Evolutionary conservation across 1,139 yeast species (phyloP), one percentile per base, ranked within the genome.

Genomic region (Nadsonia starkeyi-henricii): DNA sequence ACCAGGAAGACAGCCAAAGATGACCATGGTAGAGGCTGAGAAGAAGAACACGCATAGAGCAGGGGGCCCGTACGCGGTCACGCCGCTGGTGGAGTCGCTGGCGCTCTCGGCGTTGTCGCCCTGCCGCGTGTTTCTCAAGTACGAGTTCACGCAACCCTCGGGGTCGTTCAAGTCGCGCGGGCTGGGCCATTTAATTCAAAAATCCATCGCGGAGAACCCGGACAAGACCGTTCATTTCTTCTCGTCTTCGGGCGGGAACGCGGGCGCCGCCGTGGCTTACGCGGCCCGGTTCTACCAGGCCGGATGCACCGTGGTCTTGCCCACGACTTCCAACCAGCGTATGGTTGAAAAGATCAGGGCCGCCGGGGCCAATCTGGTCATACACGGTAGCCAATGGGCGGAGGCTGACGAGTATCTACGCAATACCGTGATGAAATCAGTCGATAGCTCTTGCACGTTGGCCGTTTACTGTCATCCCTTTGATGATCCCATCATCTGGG

Each of bases 181-280:
- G 1, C 57, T 66, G 15, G 69, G 69, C 13, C 57, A 62, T 51
- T 59, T 64, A 20, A 65, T 66, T 20, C 53, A 59, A 48, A 56
- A 59, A 45, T 60, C 64, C 1, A 52, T 63, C 23, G 39, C 50
- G 18, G 51, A 49, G 18, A 54, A 55, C 1, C 39, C 26, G 33
- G 49, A 44, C 50, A 41, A 46, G 30, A 47, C 45, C 43, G 70
- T 75, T 37, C 74, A 72, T 30, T 79, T 81, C 23, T 77, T 74
- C 57, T 73, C 83, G 1, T 79, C 85, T 15, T 78, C 85, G 20
- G 91, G 89, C n/a, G 89, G 91, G 1, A 82, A 81, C 59, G 91
- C 91, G 0, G 89, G 89, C 0, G 68, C 78, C 48, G 89, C 88
- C 1, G 84, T 85, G 2, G 85, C 86, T 1, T 73, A 72, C 50